Base-by-base conservation (phyloP, 202 grass and related monocot genomes). In the Carex arenaria region DNA sequence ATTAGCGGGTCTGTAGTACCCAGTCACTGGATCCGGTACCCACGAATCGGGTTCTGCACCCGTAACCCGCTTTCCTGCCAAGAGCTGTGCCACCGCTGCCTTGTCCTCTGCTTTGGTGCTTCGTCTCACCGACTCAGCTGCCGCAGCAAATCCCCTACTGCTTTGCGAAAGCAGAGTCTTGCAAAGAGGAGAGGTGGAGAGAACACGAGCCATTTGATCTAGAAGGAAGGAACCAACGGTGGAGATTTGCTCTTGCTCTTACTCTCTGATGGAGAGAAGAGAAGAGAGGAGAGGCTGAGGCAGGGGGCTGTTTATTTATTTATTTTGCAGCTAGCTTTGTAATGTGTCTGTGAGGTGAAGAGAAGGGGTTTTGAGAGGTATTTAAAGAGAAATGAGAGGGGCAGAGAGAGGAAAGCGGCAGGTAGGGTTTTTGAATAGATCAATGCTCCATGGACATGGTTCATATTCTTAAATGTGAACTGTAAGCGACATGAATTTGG, bases 11-110 rank as follows among this genome's bases (percentile, higher is more conserved):
- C 87, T 80, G 86, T 94, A 94, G 87, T 86, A 93, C 0, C 95
- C 92, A 0, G 89, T 93, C 12, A 89, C 86, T 0, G 92, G 89
- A 80, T 98, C 92, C 0, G 90, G 95, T n/a, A 94, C 77, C 95
- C 92, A 98, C 31, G 91, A 65, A 28, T 73, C 91, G 0, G 83
- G 79, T 4, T 81, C 40, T 0, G 87, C 34, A 2, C 66, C 20
- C n/a, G 55, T 4, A 5, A 80, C n/a, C 18, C 87, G 61, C 81
- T 85, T 90, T 66, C 61, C 61, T 10, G 22, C 60, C 9, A 81
- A 80, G 10, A 78, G 22, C 57, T 82, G 57, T 0, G 62, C 77
- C 61, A 67, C 80, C 61, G 84, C 85, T 4, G 79, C 83, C 85
- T 91, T 91, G 47, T 90, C 90, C 55, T 84, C 79, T 0, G 54